A percentile compares a stretch with the other conserved stretches of the same genome.
These are phyloP conservation scores for Myriosclerotinia scirpicola DNA, from an alignment of 2,329 filamentous ascomycete species.

Conservation along the genomic window DNA sequence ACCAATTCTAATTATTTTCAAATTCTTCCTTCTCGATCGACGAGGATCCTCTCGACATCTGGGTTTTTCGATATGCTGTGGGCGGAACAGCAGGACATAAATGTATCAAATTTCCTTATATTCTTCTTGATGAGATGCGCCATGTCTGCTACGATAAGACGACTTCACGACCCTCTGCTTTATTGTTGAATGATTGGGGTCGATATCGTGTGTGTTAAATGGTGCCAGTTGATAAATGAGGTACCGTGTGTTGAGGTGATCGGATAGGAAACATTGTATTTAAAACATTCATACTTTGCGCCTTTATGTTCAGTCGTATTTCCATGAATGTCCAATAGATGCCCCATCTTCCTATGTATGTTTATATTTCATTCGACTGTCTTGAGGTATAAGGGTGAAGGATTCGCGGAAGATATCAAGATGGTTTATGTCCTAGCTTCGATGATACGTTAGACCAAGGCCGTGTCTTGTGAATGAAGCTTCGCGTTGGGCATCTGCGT, in stretches of 20 bases:
- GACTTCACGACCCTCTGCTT: constrained; percentile 29
- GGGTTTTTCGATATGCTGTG: constrained; percentile 14
- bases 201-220: constrained; percentile 1
- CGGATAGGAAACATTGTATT: constrained; percentile 21
- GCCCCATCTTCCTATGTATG: not conserved
- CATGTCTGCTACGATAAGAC: constrained; percentile 33
- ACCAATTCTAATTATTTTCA: constrained; percentile 21
- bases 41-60: not conserved
- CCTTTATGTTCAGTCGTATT: not conserved
- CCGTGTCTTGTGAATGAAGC: not conserved
- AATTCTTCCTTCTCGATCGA: constrained; percentile 16
- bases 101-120: constrained; percentile 22
- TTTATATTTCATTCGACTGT: not conserved
- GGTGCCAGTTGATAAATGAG: constrained; percentile 15
- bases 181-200: constrained; percentile 7
- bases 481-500: too few species aligned
- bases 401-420: not conserved
- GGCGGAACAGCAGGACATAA: constrained; percentile 14
- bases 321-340: not conserved
- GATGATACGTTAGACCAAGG: not conserved
- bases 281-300: constrained; percentile 19
- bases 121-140: constrained; percentile 26
- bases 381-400: not conserved
- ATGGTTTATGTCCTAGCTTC: not conserved
- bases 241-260: constrained; percentile 10